phyloP scores from a whole-genome alignment of 2,329 filamentous ascomycete genomes.

The Exophiala spinifera region DNA sequence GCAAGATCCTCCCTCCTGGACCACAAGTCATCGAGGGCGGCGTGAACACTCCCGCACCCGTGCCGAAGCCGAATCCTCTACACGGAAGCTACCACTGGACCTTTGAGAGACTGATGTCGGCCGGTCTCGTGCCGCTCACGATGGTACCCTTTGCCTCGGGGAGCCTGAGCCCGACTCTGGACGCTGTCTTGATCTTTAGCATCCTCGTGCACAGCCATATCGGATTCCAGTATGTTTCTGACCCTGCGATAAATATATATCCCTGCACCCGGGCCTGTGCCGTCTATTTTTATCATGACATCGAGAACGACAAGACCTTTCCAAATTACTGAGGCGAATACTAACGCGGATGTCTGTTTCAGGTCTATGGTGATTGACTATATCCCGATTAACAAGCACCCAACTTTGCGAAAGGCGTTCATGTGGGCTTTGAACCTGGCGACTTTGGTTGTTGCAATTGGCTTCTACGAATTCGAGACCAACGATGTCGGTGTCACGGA shows the following conservation, averaged over 20 bases:
- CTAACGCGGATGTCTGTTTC: neutral
- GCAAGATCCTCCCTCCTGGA: slow-evolving; percentile 74
- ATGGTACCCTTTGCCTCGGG: slow-evolving; percentile 89
- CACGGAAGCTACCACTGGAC: slow-evolving; percentile 99
- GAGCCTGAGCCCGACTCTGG: slow-evolving; percentile 81
- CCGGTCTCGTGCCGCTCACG: slow-evolving; percentile 78
- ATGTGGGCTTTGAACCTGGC: slow-evolving; percentile 75
- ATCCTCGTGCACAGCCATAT: slow-evolving; percentile 92
- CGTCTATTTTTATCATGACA: too few species aligned
- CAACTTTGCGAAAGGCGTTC: slow-evolving; percentile 63
- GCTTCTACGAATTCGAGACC: slow-evolving; percentile 97
- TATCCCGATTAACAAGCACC: slow-evolving; percentile 69
- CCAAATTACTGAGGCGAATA: slow-evolving; percentile 6
- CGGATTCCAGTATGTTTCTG: slow-evolving; percentile 76
- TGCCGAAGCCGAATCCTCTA: slow-evolving; percentile 68
- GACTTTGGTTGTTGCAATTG: slow-evolving; percentile 78
- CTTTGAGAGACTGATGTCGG: slow-evolving; percentile 79
- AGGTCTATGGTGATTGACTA: slow-evolving; percentile 83
- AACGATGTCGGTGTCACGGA: slow-evolving; percentile 95
- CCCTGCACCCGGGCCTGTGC: neutral
- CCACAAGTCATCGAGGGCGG: slow-evolving; percentile 72
- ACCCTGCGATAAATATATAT: too few species aligned
- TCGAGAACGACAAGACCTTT: too few species aligned
- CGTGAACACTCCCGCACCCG: slow-evolving; percentile 82
- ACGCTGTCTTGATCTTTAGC: slow-evolving; percentile 78